Base-by-base conservation (phyloP, 192 early-diverging fungal genomes). In the Dissophora ornata region DNA sequence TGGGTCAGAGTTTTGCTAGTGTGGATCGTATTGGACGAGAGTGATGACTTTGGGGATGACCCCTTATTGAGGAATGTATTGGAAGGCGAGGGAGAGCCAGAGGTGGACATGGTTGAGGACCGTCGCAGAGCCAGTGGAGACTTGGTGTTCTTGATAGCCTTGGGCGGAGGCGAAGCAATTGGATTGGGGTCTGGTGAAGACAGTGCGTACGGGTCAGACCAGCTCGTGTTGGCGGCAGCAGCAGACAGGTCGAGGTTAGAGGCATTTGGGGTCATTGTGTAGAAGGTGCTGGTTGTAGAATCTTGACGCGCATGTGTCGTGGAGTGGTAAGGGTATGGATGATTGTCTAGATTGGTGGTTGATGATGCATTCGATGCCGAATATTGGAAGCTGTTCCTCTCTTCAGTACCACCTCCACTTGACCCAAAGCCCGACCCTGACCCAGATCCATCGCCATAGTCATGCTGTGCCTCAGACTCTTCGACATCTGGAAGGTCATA, bases 351-450 rank as follows among this genome's bases (percentile, higher is more conserved):
- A 25, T 77, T 62, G 3, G 64, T 77, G 3, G 59, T 62, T 8
- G 73, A 77, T 16, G 73, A 77, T 11, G 73, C 73, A 30, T 77
- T 77, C 21, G 73, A 67, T 7, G 58, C 24, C 21, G 57, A 67
- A 21, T 77, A 77, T 7, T 67, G 64, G 24, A 77, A 62, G 5
- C 53, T 57, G 22, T 33, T 49, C 1, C 55, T 28, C 11, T 65
- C 63, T 9, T 75, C 71, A 5, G 29, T 21, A 3, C 16, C 34
- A 15, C 36, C 67, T 12, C 42, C 32, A 2, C 32, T 51, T 9
- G 34, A 40, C 8, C 58, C 47, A 13, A 63, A 52, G 15, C 29
- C 40, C n/a, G n/a, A n/a, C n/a, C 36, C 67, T 12, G 53, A 46
- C 1, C 32, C 45, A 11, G 34, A 40, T 16, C 58, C 47, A 13